Base-by-base conservation (phyloP, 352 stramenopile genomes). In the Phytophthora quininea region DNA sequence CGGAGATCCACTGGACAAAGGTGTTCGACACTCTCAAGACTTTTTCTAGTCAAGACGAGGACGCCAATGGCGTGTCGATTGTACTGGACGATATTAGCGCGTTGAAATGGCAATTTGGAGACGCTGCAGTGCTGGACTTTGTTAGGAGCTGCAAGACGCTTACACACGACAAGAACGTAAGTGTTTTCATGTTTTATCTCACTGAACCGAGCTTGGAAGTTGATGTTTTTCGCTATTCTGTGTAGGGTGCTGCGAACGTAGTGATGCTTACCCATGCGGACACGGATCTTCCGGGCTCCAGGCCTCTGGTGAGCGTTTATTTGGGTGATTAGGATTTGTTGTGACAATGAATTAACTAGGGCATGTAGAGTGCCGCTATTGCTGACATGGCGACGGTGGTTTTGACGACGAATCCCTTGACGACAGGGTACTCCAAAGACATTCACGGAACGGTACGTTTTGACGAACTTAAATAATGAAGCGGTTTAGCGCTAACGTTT, bases 341-440 rank as follows among this genome's bases (percentile, higher is more conserved):
- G 30, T 57, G 15, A 38, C 33, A 15, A 42, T 33, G 4, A 52
- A 11, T 45, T 62, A 0, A 33, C 14, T 48, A 3, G 10, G 15
- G 35, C 11, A 37, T 24, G 29, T 54, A 93, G 85, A 80, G 68
- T 24, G 56, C 74, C 2, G 55, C 77, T 6, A 63, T 93, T 10
- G 61, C 67, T 1, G 86, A 93, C n/a, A 67, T 93, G 33, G 71
- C 86, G 27, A 90, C 76, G 0, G 71, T 90, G 37, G 64, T 79
- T 3, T 76, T 92, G 40, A 48, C 67, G 0, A 81, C 84, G 14
- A 72, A 80, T n/a, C 78, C 83, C 4, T 65, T 93, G 4, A 63
- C 76, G 1, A 91, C 76, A 45, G 86, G 86, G 12, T 93, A 92
- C 69, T 91, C 78, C 50, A 90, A 88, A 51, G 86, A 92, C 43